Conservation (phyloP, 176 grass and related monocot genomes). For the Bonia amplexicaulis region DNA sequence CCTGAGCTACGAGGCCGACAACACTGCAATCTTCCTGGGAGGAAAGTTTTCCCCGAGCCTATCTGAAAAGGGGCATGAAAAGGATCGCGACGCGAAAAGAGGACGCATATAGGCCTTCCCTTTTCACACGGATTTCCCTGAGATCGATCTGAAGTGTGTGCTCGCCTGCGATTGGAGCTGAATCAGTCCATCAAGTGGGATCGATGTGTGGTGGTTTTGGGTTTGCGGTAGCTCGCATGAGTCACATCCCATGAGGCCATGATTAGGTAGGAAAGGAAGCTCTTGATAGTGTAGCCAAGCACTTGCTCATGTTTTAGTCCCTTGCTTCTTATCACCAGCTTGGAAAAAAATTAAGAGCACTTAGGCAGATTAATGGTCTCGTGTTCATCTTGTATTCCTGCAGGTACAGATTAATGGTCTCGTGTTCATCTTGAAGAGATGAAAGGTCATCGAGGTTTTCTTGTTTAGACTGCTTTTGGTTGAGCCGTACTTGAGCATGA, state of each 20-base stretch:
- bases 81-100: neutral
- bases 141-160: neutral
- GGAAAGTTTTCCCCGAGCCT: neutral
- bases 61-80: conserved; percentile 14
- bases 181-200: neutral
- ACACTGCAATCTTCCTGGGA: no score
- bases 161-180: neutral
- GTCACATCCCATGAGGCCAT: neutral
- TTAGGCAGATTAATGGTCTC: neutral
- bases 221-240: neutral
- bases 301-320: neutral
- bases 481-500: neutral
- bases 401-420: neutral
- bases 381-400: neutral
- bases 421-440: neutral
- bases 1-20: no score
- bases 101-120: neutral
- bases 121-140: conserved; percentile 5
- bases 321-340: neutral
- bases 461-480: neutral
- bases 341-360: neutral
- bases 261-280: neutral
- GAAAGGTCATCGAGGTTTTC: neutral
- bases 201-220: neutral
- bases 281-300: neutral